Conservation (phyloP, 495 filamentous ascomycete genomes). For the Aspergillus hancockii region DNA sequence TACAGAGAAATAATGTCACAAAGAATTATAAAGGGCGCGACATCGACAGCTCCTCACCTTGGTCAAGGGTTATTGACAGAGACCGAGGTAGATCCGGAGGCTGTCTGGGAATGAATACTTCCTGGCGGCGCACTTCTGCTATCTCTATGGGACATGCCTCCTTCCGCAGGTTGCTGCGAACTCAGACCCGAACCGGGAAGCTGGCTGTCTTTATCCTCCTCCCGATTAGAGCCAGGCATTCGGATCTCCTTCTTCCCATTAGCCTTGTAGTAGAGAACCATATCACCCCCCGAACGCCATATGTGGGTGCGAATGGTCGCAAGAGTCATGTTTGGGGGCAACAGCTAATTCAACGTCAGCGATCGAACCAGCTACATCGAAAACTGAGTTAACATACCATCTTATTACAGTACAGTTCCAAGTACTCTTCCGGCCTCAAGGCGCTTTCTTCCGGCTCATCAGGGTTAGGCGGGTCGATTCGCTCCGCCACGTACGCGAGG, state of each 20-base stretch:
- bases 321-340: constrained; percentile 79
- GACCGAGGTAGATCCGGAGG: constrained; percentile 35
- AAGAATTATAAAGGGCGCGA: not conserved
- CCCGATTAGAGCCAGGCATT: constrained; percentile 22
- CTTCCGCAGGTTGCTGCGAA: constrained; percentile 5
- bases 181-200: constrained; percentile 10
- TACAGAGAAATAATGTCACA: constrained; percentile 18
- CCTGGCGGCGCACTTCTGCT: constrained; percentile 26
- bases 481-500: constrained; percentile 86
- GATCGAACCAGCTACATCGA: not conserved
- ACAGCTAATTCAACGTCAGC: constrained; percentile 45
- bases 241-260: constrained; percentile 70
- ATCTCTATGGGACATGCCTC: constrained; percentile 23
- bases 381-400: constrained; percentile 57
- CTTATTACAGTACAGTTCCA: constrained; percentile 91
- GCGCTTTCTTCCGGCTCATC: constrained; percentile 56
- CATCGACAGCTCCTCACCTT: not conserved
- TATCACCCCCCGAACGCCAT: constrained; percentile 90
- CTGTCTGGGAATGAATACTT: constrained; percentile 40
- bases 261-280: constrained; percentile 85
- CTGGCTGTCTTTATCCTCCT: constrained; percentile 23
- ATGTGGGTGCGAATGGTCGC: constrained; percentile 86
- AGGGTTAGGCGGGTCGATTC: constrained; percentile 67
- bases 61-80: constrained; percentile 28
- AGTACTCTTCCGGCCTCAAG: constrained; percentile 83